A percentile compares a stretch with the other conserved stretches of the same genome.
phyloP scores from a whole-genome alignment of 148 eudicot species.

The Vaccinium myrtillus region DNA sequence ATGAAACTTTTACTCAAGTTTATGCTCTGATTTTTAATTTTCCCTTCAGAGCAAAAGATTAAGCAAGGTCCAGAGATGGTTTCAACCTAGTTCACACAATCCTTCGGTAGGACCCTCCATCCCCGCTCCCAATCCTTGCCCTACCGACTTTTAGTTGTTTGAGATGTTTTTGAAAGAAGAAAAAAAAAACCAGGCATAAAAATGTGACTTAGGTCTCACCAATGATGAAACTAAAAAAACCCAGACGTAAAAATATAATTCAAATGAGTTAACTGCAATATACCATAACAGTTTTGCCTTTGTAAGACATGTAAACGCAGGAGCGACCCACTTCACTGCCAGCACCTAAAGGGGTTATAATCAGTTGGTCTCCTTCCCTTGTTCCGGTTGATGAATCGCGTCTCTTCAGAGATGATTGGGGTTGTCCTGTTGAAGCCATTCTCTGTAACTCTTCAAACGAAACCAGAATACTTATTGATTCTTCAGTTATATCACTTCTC shows the following conservation, averaged over 20 bases:
- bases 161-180: background rate
- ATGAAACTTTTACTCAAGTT: background rate
- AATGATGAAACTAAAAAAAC: background rate
- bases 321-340: constrained; percentile 96
- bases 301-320: constrained; percentile 78
- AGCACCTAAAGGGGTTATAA: constrained; percentile 86
- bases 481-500: background rate
- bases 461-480: background rate
- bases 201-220: background rate
- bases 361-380: constrained; percentile 75
- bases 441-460: background rate
- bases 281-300: constrained; percentile 87
- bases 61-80: background rate
- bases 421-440: constrained; percentile 68
- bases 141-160: background rate
- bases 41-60: background rate
- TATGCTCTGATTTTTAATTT: background rate
- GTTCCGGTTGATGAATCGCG: constrained; percentile 42
- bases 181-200: too few relatives aligned
- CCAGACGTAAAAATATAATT: background rate
- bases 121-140: background rate
- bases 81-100: background rate
- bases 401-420: constrained; percentile 52
- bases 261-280: background rate
- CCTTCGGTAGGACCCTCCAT: background rate